Percentiles rank a stretch among this genome's conserved stretches.
phyloP scores from a whole-genome alignment of 768 basidiomycete species.

The Pholiota molesta region DNA sequence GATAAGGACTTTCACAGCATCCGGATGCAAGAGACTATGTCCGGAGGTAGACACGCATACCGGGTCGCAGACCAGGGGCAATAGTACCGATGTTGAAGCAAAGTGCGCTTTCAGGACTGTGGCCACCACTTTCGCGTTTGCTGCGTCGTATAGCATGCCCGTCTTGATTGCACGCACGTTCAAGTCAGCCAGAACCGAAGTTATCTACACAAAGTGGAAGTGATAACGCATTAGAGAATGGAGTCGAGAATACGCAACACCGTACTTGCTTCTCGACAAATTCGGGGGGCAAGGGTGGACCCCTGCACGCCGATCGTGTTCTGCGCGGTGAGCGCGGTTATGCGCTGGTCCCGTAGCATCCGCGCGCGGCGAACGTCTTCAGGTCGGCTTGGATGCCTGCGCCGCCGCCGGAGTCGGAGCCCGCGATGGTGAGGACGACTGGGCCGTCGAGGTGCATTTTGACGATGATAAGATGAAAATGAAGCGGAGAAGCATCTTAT shows the following conservation, averaged over 20 bases:
- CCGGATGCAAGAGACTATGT: conserved; percentile 69
- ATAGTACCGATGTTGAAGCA: conserved; percentile 25
- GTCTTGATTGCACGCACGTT: conserved; percentile 78
- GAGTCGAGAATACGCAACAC: conserved; percentile 15
- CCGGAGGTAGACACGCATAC: conserved; percentile 93
- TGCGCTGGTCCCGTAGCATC: conserved; percentile 78
- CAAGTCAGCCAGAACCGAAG: conserved; percentile 72
- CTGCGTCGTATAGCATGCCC: conserved; percentile 81
- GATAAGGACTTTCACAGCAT: conserved; percentile 64
- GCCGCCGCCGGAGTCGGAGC: conserved; percentile 83
- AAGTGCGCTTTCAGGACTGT: conserved; percentile 49
- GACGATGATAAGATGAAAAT: neutral
- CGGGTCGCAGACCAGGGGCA: conserved; percentile 81
- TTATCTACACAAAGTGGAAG: conserved; percentile 49
- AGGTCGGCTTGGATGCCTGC: conserved; percentile 94
- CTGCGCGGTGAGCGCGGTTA: conserved; percentile 89
- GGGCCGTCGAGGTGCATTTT: conserved; percentile 6
- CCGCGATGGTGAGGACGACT: conserved; percentile 69
- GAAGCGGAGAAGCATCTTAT: neutral
- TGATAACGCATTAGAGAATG: neutral
- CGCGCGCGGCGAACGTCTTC: conserved; percentile 78
- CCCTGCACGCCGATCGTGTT: conserved; percentile 85
- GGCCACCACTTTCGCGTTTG: conserved; percentile 54
- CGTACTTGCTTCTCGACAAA: conserved; percentile 78
- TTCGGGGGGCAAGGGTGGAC: conserved; percentile 66